Base-by-base conservation (phyloP, 2,329 filamentous ascomycete species). In the Xylariaceae sp. region DNA sequence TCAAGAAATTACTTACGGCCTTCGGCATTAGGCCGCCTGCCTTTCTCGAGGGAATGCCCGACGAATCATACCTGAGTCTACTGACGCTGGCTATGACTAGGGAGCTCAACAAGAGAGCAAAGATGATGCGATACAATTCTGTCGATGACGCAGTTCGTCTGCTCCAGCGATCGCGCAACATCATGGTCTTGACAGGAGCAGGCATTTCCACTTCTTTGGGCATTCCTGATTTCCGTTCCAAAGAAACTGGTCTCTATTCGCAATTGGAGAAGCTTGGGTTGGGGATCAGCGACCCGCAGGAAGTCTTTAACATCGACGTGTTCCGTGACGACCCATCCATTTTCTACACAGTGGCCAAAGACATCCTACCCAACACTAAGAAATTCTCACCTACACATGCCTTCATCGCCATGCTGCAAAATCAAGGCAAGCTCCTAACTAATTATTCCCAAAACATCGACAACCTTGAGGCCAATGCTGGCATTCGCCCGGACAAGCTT, bases 401-500 rank as follows among this genome's bases (percentile, higher is more conserved):
- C 48, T 99, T 99, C 74, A 95, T 99, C 65, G 84, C 86, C 33
- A 79, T 97, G 62, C 81, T 99, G 34, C 89, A 99, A 70, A 81
- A 93, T 61, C 88, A 91, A 69, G 85, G 83, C 59, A 96, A 96
- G 70, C 81, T 99, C 6, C 81, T 97, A 54, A 97, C 92, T 40
- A 97, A 97, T 73, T 99, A 97, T 75, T 96, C 94, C 0, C 94
- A 99, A 69, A 99, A 99, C 70, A 97, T 99, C 65, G 94, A 99
- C 75, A 97, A 97, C 63, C 84, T 97, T 47, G 93, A 99, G 70
- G 82, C 86, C 55, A 86, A 89, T 64, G 93, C 93, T 0, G 94
- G 94, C 18, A 89, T 99, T 54, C 73, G 77, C 18, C 80, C 83
- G 1, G 86, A 89, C 33, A 96, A 94, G 66, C 80, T 97, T 16